A percentile compares a stretch with the other conserved stretches of the same genome.
Evolutionary conservation across 305 asterid genomes (phyloP).

Genomic region (Caryopteris hybrid): DNA sequence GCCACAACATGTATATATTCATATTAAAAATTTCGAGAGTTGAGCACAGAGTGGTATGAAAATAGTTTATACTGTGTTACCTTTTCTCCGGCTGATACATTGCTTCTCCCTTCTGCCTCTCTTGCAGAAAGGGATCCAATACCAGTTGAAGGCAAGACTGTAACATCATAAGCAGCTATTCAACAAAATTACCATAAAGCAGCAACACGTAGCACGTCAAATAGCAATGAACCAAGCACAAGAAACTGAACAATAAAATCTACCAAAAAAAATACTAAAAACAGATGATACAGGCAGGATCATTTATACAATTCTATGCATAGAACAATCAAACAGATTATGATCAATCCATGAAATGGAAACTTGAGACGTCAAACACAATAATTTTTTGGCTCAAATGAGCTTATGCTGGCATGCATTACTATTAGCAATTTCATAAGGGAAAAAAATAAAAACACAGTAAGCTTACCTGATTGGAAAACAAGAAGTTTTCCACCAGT

Average conservation of each 20-base stretch:
- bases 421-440: constrained; percentile 2
- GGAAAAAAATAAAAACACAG: too few relatives aligned
- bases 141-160: constrained; percentile 91
- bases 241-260: not conserved
- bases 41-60: not conserved
- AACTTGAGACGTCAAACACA: constrained; percentile 1
- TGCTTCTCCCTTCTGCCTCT: constrained; percentile 96
- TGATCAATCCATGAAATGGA: not conserved
- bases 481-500: constrained; percentile 98
- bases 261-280: not conserved
- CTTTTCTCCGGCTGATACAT: constrained; percentile 84
- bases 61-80: constrained; percentile 30
- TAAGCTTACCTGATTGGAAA: constrained; percentile 94
- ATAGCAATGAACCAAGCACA: not conserved
- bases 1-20: too few relatives aligned
- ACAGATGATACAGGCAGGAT: not conserved
- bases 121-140: constrained; percentile 95
- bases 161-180: constrained; percentile 20
- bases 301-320: not conserved
- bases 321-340: not conserved
- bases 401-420: not conserved
- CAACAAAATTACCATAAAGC: not conserved
- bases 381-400: not conserved
- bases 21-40: not conserved
- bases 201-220: not conserved